A percentile compares a stretch with the other conserved stretches of the same genome.
Evolutionary conservation across 441 rosid species (phyloP).

Genomic region (Dalechampia spathulata): DNA sequence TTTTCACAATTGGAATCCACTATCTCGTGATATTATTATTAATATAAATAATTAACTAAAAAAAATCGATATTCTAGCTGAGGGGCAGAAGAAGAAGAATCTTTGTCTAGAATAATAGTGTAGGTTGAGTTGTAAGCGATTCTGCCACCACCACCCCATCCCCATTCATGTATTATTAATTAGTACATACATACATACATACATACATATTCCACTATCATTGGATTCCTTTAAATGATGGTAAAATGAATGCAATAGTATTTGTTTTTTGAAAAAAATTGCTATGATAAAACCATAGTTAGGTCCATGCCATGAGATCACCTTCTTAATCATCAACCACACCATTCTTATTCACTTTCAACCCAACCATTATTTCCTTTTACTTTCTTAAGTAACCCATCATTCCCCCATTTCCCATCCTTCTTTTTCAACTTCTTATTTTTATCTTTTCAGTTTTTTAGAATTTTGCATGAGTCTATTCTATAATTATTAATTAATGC

Average conservation of each 20-base stretch:
- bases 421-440: too few species aligned
- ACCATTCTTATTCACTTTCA: not conserved
- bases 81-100: slow-evolving; percentile 55
- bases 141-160: too few species aligned
- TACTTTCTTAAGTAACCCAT: not conserved
- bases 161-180: too few species aligned
- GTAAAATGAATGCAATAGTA: not conserved
- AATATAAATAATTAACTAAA: too few species aligned
- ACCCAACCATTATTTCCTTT: not conserved
- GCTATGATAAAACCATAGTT: not conserved
- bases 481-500: too few species aligned
- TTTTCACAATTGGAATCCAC: not conserved
- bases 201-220: not conserved
- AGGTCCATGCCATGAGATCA: not conserved
- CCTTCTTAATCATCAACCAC: slow-evolving; percentile 9
- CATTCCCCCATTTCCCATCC: too few species aligned
- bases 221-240: slow-evolving; percentile 21
- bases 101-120: slow-evolving; percentile 39
- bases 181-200: too few species aligned
- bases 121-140: slow-evolving; percentile 20
- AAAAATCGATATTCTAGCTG: too few species aligned
- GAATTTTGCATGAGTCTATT: too few species aligned
- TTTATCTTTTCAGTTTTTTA: too few species aligned
- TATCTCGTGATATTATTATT: too few species aligned
- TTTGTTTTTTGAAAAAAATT: not conserved